phyloP scores from a whole-genome alignment of 179 eudicot species.

The Vitellaria paradoxa region DNA sequence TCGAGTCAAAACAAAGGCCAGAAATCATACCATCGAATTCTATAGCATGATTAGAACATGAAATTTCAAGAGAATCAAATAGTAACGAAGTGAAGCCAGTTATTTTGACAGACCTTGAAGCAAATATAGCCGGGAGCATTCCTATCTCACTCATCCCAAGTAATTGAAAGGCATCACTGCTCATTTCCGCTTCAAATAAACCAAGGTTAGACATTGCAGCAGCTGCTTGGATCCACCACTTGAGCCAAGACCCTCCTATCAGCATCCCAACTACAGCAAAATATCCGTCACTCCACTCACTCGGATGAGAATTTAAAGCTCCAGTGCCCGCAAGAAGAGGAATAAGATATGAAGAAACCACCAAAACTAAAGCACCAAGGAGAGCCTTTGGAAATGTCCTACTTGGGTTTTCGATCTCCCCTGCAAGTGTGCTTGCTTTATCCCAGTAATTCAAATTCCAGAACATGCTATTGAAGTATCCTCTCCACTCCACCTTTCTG shows the following conservation, averaged over 20 bases:
- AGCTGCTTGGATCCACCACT: constrained; percentile 82
- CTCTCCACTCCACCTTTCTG: constrained; percentile 57
- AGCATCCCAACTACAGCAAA: constrained; percentile 71
- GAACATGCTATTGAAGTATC: constrained; percentile 63
- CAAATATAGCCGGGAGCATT: constrained; percentile 58
- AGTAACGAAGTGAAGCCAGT: constrained; percentile 7
- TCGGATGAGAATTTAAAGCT: constrained; percentile 37
- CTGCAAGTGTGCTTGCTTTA: constrained; percentile 68
- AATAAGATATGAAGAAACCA: constrained; percentile 56
- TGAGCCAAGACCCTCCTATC: constrained; percentile 78
- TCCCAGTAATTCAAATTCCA: constrained; percentile 91
- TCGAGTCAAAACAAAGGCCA: background rate
- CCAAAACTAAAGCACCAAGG: constrained; percentile 54
- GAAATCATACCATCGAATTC: background rate
- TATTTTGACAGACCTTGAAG: constrained; percentile 39
- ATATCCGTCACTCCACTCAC: constrained; percentile 73
- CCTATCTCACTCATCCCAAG: constrained; percentile 81
- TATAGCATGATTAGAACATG: background rate
- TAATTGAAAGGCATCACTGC: constrained; percentile 71
- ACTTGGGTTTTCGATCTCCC: constrained; percentile 65
- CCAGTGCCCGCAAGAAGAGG: constrained; percentile 80
- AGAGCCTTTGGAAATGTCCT: constrained; percentile 63
- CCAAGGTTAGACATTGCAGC: constrained; percentile 78
- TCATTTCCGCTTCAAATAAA: constrained; percentile 83
- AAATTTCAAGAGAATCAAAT: background rate